Evolutionary conservation across 2,329 filamentous ascomycete species (phyloP), one percentile per base, ranked within the genome.

Genomic region (Trichoderma pleuroti): DNA sequence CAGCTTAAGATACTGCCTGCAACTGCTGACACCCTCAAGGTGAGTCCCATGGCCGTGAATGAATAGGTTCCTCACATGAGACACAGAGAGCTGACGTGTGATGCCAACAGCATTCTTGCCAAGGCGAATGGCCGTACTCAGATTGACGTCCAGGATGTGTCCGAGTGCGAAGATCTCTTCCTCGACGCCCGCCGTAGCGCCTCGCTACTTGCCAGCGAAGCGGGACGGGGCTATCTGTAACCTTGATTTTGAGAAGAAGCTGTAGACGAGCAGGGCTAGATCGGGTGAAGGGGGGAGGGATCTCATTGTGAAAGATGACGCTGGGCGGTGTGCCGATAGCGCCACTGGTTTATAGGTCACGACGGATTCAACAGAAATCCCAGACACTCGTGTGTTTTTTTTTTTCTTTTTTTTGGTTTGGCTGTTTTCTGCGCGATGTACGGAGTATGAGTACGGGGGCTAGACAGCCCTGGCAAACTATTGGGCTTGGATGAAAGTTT

Each of bases 1-100:
- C 78, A 97, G 93, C 80, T 82, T 99, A 82, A 86, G 96, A 75
- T 99, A 99, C 83, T 95, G 94, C 75, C 84, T 99, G 79, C 96
- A 98, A 83, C 84, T 99, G 75, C 86, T 99, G 76, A 93, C 94
- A 30, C 94, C 94, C 2, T 91, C 94, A 66, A 95, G 87, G 87
- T 89, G 82, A 78, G 85, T 80, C 57, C 11, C 34, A 62, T 64
- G 56, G 68, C 28, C 46, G 21, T 64, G 54, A 59, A 68, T 65
- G 63, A 28, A 66, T 26, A 66, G 60, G 62, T 71, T 42, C 26
- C 59, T 67, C 67, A 71, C 77, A 75, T 74, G 74, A 81, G 76
- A 79, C 77, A 77, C 72, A 74, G 71, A 74, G 39, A 74, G 74
- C 79, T 80, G 73, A 80, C 77, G 72, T 75, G 72, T 74, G 39